Conservation (phyloP, 257 asterid species). For the Agastache rugosa region DNA sequence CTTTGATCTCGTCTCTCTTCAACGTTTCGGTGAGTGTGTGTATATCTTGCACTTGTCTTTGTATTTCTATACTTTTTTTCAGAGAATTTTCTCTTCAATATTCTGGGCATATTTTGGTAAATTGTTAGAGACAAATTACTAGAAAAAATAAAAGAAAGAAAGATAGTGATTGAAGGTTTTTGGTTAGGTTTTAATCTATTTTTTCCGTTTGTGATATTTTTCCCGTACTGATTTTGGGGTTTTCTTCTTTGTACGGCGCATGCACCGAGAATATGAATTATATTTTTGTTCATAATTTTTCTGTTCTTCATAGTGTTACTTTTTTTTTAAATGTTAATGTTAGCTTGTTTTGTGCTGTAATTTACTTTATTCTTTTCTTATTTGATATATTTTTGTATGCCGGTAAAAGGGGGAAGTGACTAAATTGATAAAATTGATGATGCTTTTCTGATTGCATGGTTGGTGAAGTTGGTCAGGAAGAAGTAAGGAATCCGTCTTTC, state of each 20-base stretch:
- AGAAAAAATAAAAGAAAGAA: neutral
- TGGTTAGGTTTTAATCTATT: conserved; percentile 23
- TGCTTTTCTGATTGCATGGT: conserved; percentile 32
- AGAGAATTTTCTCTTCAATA: neutral
- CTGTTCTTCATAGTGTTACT: neutral
- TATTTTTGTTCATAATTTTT: neutral
- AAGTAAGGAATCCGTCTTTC: neutral
- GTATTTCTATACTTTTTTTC: neutral
- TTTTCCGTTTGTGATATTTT: neutral
- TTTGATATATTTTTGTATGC: conserved; percentile 25
- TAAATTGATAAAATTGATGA: neutral
- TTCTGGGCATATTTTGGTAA: neutral
- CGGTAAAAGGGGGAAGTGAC: neutral
- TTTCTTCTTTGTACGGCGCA: neutral
- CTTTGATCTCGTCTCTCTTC: conserved; percentile 26
- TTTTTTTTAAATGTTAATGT: too few relatives aligned
- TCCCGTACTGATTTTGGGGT: neutral
- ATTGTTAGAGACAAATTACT: neutral
- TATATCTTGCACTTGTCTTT: neutral
- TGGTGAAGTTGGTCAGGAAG: conserved; percentile 24
- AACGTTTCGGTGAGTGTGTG: conserved; percentile 42
- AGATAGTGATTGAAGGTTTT: conserved; percentile 20
- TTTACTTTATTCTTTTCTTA: neutral
- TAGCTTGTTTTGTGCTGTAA: neutral
- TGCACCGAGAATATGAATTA: conserved; percentile 15